Conservation (phyloP, 1,284 basidiomycete species). For the Cryptococcus sp. region DNA sequence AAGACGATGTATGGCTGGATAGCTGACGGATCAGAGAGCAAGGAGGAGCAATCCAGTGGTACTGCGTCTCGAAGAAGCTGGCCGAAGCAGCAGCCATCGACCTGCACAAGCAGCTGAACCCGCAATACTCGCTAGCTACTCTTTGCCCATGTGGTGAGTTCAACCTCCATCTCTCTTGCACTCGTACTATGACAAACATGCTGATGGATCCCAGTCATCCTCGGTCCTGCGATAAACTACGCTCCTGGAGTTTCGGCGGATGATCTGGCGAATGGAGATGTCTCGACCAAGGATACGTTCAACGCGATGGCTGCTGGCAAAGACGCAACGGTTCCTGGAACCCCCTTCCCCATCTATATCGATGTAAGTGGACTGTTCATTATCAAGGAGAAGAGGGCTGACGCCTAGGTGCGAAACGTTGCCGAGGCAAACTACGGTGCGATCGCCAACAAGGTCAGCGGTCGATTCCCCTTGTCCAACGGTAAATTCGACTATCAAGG, state of each 20-base stretch:
- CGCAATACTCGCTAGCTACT: slow-evolving; percentile 18
- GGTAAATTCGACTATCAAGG: slow-evolving; percentile 16
- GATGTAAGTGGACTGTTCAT: slow-evolving; percentile 12
- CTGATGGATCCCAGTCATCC: slow-evolving; percentile 16
- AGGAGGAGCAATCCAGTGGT: slow-evolving; percentile 9
- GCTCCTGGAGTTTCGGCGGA: slow-evolving; percentile 2
- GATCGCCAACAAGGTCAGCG: slow-evolving; percentile 13
- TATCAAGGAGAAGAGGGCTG: background rate
- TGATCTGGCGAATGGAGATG: slow-evolving; percentile 9
- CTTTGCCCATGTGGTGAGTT: slow-evolving; percentile 18
- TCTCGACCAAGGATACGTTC: slow-evolving; percentile 14
- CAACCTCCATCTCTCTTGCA: no score
- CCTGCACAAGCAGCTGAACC: slow-evolving; percentile 12
- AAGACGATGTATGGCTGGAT: no score
- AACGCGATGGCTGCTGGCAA: slow-evolving; percentile 9
- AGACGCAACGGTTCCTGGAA: slow-evolving; percentile 5
- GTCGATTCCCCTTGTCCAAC: slow-evolving; percentile 16
- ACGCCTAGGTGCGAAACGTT: slow-evolving; percentile 21
- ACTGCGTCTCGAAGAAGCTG: slow-evolving; percentile 31
- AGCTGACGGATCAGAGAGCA: background rate
- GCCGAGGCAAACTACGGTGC: slow-evolving; percentile 21
- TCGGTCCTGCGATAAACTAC: slow-evolving; percentile 20
- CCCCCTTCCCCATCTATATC: slow-evolving; percentile 7
- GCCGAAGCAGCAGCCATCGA: slow-evolving; percentile 30
- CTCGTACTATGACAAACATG: no score